These are phyloP conservation scores for Cucurbita ficifolia DNA, from an alignment of 306 rosid species.

Conservation along the genomic window DNA sequence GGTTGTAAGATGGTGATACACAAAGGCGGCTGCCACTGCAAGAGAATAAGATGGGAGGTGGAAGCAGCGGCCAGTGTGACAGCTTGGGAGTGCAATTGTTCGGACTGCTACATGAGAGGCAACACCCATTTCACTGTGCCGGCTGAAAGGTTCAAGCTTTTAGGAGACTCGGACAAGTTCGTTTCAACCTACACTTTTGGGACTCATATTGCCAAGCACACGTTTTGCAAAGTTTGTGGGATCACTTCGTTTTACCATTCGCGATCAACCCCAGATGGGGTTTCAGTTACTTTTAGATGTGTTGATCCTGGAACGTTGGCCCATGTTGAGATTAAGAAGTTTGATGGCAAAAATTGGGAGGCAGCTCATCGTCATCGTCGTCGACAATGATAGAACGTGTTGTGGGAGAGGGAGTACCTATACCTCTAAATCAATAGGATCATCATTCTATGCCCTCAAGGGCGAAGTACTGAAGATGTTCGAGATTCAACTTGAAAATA, in stretches of 20 bases:
- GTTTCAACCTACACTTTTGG: constrained; percentile 65
- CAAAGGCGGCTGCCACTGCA: constrained; percentile 83
- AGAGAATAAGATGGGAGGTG: constrained; percentile 60
- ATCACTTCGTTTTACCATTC: constrained; percentile 72
- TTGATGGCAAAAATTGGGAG: constrained; percentile 76
- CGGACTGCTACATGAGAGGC: constrained; percentile 63
- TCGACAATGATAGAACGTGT: background rate
- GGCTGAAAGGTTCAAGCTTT: constrained; percentile 35
- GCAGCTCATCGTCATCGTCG: background rate
- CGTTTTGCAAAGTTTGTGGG: constrained; percentile 70
- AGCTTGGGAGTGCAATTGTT: constrained; percentile 74
- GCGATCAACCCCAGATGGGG: constrained; percentile 84
- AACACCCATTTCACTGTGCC: constrained; percentile 55
- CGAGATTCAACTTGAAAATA: too few relatives aligned
- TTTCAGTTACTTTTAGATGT: constrained; percentile 47
- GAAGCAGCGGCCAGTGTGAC: constrained; percentile 38
- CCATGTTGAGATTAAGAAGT: constrained; percentile 25
- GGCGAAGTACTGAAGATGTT: too few relatives aligned
- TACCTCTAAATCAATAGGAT: too few relatives aligned
- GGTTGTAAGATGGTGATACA: constrained; percentile 39
- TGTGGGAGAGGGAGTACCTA: too few relatives aligned
- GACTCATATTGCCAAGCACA: constrained; percentile 66
- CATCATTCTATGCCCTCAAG: too few relatives aligned
- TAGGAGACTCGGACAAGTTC: constrained; percentile 39
- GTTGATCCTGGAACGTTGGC: constrained; percentile 64